Evolutionary conservation across 768 basidiomycete species (phyloP).

Genomic region (Rhizopogon sp.): DNA sequence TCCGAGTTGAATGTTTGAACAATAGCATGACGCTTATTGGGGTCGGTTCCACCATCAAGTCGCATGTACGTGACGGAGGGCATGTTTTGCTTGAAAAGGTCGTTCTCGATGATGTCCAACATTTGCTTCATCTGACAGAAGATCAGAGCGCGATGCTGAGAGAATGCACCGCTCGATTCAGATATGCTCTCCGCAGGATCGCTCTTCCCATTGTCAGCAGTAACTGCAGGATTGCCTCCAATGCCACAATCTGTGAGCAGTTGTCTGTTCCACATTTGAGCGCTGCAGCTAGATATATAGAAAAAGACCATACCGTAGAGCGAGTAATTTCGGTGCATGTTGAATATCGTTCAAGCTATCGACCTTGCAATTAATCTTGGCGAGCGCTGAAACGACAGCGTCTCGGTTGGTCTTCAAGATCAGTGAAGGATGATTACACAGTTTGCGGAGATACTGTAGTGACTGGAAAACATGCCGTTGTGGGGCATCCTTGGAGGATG

Average conservation of each 20-base stretch:
- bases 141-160: constrained; percentile 97
- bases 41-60: constrained; percentile 88
- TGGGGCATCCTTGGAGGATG: constrained; percentile 34
- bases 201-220: constrained; percentile 57
- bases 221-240: constrained; percentile 42
- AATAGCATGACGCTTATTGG: constrained; percentile 91
- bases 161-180: constrained; percentile 52
- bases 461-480: constrained; percentile 96
- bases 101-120: constrained; percentile 94
- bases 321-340: constrained; percentile 91
- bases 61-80: constrained; percentile 98
- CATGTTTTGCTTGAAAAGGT: constrained; percentile 89
- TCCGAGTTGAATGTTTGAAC: constrained; percentile 98
- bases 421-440: constrained; percentile 95
- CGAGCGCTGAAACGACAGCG: constrained; percentile 52
- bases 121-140: constrained; percentile 99
- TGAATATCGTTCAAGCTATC: constrained; percentile 69
- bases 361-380: constrained; percentile 43
- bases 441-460: constrained; percentile 91
- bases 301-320: constrained; percentile 62
- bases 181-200: constrained; percentile 60
- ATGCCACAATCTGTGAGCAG: constrained; percentile 93
- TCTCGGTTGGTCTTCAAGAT: constrained; percentile 72
- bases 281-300: neutral
- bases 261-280: constrained; percentile 53